Base-by-base conservation (phyloP, 2,329 filamentous ascomycete genomes). In the Colletotrichum simmondsii region DNA sequence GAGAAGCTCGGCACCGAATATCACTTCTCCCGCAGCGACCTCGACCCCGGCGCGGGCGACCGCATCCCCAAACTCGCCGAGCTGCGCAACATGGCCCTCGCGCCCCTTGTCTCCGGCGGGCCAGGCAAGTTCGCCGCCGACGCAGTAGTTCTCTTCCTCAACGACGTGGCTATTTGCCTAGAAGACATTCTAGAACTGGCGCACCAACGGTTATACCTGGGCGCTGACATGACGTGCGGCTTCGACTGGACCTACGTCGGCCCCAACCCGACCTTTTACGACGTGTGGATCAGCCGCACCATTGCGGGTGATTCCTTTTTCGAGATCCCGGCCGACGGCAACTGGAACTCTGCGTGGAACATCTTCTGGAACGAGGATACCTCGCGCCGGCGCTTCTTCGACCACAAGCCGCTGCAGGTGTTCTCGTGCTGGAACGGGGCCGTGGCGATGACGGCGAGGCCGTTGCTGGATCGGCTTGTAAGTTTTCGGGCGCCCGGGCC, bases 381-480 rank as follows among this genome's bases (percentile, higher is more conserved):
- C 0, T 78, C 85, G 2, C 79, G 75, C 8, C 58, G 71, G 2
- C 79, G 84, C 3, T 85, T 84, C 65, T 58, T 73, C 0, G 72
- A 73, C 0, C 78, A 81, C 28, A 78, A 80, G n/a, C 88, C 90
- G 1, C 87, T 91, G 72, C 90, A 91, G 77, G 89, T 91, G 0
- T 91, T 89, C 71, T 78, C 88, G 1, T 92, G 90, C 78, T 91
- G 90, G 89, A 91, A 91, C 71, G 90, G 90, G 2, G 87, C 86
- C 0, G 83, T 83, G 0, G 85, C 83, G 0, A 85, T 91, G 64
- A 80, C 80, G 0, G 88, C 88, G 0, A 79, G 80, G 53, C 87
- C 88, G 0, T 77, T 91, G 10, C 70, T 89, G 4, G 79, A 83
- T 16, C 76, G 80, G 0, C 80, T 80, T 11, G 77, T 90, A 2